A percentile compares a stretch with the other conserved stretches of the same genome.
Conservation (phyloP, 2,329 filamentous ascomycete genomes). For the Aspergillus sp. region DNA sequence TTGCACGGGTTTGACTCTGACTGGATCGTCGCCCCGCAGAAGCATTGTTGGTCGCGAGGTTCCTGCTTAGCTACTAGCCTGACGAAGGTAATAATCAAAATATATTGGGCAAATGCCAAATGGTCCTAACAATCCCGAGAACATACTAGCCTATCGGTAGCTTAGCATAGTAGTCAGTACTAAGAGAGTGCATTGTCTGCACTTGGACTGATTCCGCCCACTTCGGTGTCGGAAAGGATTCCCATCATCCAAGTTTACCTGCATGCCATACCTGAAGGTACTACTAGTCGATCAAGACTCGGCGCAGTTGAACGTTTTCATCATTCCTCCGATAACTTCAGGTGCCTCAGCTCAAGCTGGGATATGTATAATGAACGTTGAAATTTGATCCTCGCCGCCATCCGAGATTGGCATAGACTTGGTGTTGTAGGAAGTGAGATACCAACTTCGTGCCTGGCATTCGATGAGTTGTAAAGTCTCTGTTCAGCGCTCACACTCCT, state of each 20-base stretch:
- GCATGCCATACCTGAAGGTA: not conserved
- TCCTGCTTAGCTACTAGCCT: not conserved
- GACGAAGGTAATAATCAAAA: not conserved
- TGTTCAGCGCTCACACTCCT: not conserved
- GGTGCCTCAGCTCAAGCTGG: too few species aligned
- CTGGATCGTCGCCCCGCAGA: conserved; percentile 1
- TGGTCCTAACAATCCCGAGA: not conserved
- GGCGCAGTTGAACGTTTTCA: not conserved
- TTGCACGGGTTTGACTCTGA: not conserved
- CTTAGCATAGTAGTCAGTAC: too few species aligned
- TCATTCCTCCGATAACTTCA: not conserved
- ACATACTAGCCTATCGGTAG: not conserved
- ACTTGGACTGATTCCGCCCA: not conserved
- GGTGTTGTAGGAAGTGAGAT: not conserved
- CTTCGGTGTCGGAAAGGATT: not conserved
- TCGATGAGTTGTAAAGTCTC: not conserved
- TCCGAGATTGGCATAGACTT: not conserved
- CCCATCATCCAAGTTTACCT: not conserved
- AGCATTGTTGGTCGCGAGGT: not conserved
- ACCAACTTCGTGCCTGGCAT: not conserved
- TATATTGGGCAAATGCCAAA: not conserved
- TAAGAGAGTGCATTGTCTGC: not conserved
- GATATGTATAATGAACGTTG: too few species aligned
- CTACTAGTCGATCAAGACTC: not conserved
- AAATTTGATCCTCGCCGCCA: too few species aligned